Percentiles rank a stretch among this genome's conserved stretches.
Evolutionary conservation across 441 rosid species (phyloP).

Genomic region (Breynia disticha): DNA sequence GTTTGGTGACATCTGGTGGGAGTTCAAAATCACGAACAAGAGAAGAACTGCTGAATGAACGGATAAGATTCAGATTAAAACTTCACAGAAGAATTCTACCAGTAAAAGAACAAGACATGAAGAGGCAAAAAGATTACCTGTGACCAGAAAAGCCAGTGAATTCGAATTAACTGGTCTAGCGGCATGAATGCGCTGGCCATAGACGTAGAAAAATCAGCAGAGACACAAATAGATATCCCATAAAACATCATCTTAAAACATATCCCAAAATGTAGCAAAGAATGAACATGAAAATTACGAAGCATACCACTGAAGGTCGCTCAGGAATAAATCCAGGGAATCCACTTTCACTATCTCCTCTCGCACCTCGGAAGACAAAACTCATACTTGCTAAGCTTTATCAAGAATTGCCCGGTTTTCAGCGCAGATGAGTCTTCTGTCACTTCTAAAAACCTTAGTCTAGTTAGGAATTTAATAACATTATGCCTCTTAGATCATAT

Average conservation of each 20-base stretch:
- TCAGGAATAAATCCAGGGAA: constrained; percentile 54
- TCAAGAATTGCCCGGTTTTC: neutral
- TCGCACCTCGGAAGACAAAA: constrained; percentile 66
- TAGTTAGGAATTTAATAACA: too few relatives aligned
- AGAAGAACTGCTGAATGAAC: constrained; percentile 50
- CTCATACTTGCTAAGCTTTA: constrained; percentile 40
- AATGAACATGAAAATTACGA: neutral
- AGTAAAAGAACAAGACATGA: neutral
- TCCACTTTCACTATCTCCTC: constrained; percentile 75
- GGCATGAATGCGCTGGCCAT: constrained; percentile 64
- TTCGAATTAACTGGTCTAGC: constrained; percentile 66
- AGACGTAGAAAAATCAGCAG: neutral
- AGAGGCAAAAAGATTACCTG: constrained; percentile 38
- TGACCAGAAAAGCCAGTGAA: constrained; percentile 75
- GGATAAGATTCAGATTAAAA: constrained; percentile 4
- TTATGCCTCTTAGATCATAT: too few relatives aligned
- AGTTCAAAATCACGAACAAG: constrained; percentile 80
- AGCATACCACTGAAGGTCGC: constrained; percentile 48
- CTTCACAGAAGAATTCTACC: neutral
- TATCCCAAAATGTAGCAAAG: neutral
- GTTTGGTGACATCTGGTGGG: constrained; percentile 86
- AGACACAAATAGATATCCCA: constrained; percentile 1
- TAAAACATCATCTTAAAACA: neutral
- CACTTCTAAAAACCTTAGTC: too few relatives aligned
- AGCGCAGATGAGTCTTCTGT: neutral